A percentile compares a stretch with the other conserved stretches of the same genome.
These are phyloP conservation scores for Trichomonascus vanleenenianus DNA, from an alignment of 805 yeast species.

Conservation along the genomic window DNA sequence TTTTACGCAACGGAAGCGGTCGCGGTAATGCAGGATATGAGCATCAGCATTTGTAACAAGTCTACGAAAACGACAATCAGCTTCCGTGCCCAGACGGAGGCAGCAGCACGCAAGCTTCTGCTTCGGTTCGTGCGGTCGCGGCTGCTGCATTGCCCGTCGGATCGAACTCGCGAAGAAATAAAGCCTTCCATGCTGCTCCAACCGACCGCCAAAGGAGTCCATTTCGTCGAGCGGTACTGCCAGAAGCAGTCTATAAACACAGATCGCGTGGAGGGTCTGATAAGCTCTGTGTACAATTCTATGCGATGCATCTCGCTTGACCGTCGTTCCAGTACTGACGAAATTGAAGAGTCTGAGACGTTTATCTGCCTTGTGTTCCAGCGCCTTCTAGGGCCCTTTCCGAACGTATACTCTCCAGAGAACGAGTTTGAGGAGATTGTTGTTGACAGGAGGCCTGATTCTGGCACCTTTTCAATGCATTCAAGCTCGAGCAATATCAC, in stretches of 20 bases:
- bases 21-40: conserved; percentile 40
- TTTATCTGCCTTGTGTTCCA: conserved; percentile 59
- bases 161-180: conserved; percentile 51
- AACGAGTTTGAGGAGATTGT: conserved; percentile 39
- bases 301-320: conserved; percentile 66
- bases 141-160: conserved; percentile 66
- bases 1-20: conserved; percentile 50
- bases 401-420: conserved; percentile 62
- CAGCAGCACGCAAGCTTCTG: conserved; percentile 7
- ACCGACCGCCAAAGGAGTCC: conserved; percentile 89
- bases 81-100: conserved; percentile 11
- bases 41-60: conserved; percentile 40
- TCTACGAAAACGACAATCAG: conserved; percentile 34
- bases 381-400: conserved; percentile 53
- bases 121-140: conserved; percentile 14
- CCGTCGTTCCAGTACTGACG: conserved; percentile 50
- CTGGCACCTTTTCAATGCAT: not conserved
- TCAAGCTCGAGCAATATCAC: not conserved
- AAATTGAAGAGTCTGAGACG: conserved; percentile 52
- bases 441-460: not conserved
- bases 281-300: conserved; percentile 55
- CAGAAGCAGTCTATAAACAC: conserved; percentile 42
- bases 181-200: conserved; percentile 46
- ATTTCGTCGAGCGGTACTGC: conserved; percentile 55
- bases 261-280: conserved; percentile 35